Evolutionary conservation across 768 basidiomycete species (phyloP).

Genomic region (Roridomyces roridus): DNA sequence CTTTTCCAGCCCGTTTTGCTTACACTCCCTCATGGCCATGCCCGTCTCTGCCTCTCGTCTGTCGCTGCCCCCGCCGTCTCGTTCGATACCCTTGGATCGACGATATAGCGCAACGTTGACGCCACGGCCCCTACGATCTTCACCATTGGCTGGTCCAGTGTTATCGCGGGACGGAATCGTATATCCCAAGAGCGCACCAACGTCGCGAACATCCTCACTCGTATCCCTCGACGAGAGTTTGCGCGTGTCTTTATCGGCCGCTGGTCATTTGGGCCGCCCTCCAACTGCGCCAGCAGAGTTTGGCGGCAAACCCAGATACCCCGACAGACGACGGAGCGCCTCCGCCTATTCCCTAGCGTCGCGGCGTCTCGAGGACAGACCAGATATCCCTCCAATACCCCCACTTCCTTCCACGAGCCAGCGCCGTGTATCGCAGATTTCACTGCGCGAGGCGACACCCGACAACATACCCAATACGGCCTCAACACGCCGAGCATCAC

Average conservation of each 20-base stretch:
- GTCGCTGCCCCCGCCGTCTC: no score
- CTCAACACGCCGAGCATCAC: neutral
- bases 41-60: no score
- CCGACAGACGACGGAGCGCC: no score
- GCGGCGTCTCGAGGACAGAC: no score
- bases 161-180: neutral
- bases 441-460: neutral
- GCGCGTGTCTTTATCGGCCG: neutral
- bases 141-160: neutral
- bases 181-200: neutral
- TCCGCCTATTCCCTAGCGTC: no score
- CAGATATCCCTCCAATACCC: neutral
- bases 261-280: neutral
- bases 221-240: neutral
- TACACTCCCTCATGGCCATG: no score
- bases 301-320: neutral
- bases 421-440: neutral
- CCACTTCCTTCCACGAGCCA: no score
- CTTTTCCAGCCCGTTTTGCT: no score
- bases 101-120: neutral
- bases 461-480: no score
- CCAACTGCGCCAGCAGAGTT: neutral
- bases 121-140: constrained; percentile 3
- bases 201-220: neutral
- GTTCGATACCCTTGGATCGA: neutral